These are phyloP conservation scores for Mycena citricolor DNA, from an alignment of 1,284 basidiomycete species.

Conservation along the genomic window DNA sequence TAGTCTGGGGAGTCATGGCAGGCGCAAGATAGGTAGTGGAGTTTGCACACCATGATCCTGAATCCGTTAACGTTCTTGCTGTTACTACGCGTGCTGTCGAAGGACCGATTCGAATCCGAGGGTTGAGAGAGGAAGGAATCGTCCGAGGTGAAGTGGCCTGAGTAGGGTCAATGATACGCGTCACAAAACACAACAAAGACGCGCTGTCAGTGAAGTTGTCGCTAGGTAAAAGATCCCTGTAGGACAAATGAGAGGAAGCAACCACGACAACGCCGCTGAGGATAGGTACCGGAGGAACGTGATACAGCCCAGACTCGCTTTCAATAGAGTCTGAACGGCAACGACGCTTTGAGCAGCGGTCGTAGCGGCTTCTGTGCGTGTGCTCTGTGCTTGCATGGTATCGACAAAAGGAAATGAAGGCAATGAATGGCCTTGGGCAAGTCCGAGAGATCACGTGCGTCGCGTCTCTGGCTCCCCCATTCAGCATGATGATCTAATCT, in stretches of 20 bases:
- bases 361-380: slow-evolving; percentile 21
- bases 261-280: background rate
- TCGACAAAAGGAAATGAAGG: too few species aligned
- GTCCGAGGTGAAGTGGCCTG: slow-evolving; percentile 59
- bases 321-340: slow-evolving; percentile 67
- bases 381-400: slow-evolving; percentile 24
- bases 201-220: slow-evolving; percentile 78
- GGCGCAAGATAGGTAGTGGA: too few species aligned
- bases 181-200: slow-evolving; percentile 14
- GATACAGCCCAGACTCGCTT: slow-evolving; percentile 74
- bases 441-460: too few species aligned
- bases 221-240: slow-evolving; percentile 69
- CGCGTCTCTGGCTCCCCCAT: too few species aligned
- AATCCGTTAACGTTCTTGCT: slow-evolving; percentile 51
- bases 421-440: too few species aligned
- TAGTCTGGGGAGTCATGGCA: slow-evolving; percentile 58
- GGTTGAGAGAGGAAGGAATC: slow-evolving; percentile 40
- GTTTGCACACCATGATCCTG: slow-evolving; percentile 45
- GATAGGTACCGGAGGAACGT: slow-evolving; percentile 66
- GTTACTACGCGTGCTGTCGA: slow-evolving; percentile 32
- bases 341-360: slow-evolving; percentile 63
- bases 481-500: too few species aligned
- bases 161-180: slow-evolving; percentile 18
- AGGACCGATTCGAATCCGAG: slow-evolving; percentile 35
- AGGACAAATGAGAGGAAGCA: slow-evolving; percentile 6